Base-by-base conservation (phyloP, 2,329 filamentous ascomycete species). In the Trichoderma breve region DNA sequence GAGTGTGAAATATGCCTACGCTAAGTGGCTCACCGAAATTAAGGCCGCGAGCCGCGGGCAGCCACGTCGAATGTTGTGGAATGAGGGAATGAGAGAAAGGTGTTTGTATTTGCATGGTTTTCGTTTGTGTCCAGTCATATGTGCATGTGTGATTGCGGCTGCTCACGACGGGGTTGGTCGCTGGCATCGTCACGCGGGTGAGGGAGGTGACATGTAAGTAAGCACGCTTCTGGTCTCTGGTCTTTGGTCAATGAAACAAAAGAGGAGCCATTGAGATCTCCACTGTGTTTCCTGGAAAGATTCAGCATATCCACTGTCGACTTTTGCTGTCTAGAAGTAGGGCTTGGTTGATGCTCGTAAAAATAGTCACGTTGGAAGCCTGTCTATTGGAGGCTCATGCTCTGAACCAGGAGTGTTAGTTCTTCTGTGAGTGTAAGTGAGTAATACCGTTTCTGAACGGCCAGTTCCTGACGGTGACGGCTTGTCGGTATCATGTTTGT, bases 1-100 rank as follows among this genome's bases (percentile, higher is more conserved):
- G 63, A 55, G 18, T 21, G 47, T 9, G 55, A 66, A 66, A 57
- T 57, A 66, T 53, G 63, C 63, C 63, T 66, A 66, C 63, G 63
- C 63, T 66, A 66, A 57, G 47, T 36, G 26, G 51, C 30, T 66
- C 63, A 55, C 47, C 63, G 62, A 32, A 47, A 51, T 64, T 64
- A 39, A 61, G 58, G 58, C 62, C 32, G 9, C 39, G 43, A 53
- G 62, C 62, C 51, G 53, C 28, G 18, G 39, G 62, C 62, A 51
- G 62, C 62, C 62, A 53, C 62, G 28, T 53, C 6, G 43, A 24
- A 36, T 47, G 4, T 12, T 51, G 7, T 24, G 43, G 43, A 3
- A 51, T 24, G n/a, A 51, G n/a, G 43, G 43, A 21, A n/a, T 47
- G 39, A 47, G 39, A n/a, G 43, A 21, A 8, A 21, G 9, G 4